These are phyloP conservation scores for Acanthamoeba royreba DNA, from an alignment of 208 protist species.

Conservation along the genomic window DNA sequence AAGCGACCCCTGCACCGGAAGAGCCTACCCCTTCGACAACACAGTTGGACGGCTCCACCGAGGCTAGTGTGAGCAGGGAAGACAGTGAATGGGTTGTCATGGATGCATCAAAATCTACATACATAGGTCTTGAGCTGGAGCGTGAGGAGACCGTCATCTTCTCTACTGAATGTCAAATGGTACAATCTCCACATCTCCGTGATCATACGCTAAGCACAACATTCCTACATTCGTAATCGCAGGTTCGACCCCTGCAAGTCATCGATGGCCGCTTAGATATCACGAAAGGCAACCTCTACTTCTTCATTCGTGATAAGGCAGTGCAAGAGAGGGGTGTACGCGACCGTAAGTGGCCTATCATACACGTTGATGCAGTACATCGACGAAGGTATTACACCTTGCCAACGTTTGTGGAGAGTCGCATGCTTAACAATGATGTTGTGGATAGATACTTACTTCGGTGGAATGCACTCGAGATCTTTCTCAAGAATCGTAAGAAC, in stretches of 20 bases:
- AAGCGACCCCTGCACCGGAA: neutral
- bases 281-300: slow-evolving; percentile 19
- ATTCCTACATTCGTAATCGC: neutral
- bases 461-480: slow-evolving; percentile 88
- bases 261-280: neutral
- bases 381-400: neutral
- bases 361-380: neutral
- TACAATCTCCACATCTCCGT: too few species aligned
- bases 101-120: neutral
- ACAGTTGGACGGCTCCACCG: neutral
- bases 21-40: neutral
- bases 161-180: neutral
- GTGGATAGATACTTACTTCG: slow-evolving; percentile 88
- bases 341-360: slow-evolving; percentile 13
- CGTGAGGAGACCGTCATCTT: neutral
- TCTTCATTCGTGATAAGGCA: neutral
- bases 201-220: too few species aligned
- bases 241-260: slow-evolving; percentile 15
- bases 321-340: neutral
- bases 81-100: neutral
- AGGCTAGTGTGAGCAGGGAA: neutral
- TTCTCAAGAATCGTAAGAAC: slow-evolving; percentile 83
- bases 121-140: neutral
- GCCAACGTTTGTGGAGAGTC: too few species aligned
- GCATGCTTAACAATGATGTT: too few species aligned